Conservation (phyloP, 768 basidiomycete genomes). For the Pleurotus eryngii region DNA sequence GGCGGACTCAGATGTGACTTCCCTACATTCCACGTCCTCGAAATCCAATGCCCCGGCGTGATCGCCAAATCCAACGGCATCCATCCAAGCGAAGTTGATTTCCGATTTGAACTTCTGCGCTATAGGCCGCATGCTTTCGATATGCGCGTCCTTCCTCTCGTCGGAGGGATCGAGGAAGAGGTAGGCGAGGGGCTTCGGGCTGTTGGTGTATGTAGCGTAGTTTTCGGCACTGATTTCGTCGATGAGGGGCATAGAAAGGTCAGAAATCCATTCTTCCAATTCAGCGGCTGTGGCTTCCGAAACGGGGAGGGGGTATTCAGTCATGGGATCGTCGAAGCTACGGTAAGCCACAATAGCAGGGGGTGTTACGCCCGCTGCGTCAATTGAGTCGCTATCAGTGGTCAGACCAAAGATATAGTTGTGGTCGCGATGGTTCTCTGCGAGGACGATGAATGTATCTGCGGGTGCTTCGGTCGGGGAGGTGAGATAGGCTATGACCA, state of each 20-base stretch:
- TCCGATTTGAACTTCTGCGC: constrained; percentile 81
- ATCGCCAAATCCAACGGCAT: constrained; percentile 90
- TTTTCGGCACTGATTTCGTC: constrained; percentile 95
- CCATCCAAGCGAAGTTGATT: constrained; percentile 98
- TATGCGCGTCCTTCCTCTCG: constrained; percentile 57
- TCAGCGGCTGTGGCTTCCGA: constrained; percentile 54
- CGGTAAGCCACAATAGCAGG: constrained; percentile 93
- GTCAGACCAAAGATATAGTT: constrained; percentile 84
- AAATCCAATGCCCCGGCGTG: constrained; percentile 96
- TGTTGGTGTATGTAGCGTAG: constrained; percentile 79
- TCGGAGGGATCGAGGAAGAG: constrained; percentile 84
- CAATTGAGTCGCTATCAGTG: constrained; percentile 66
- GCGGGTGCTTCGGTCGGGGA: constrained; percentile 67
- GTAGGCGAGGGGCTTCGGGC: constrained; percentile 87
- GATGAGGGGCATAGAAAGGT: constrained; percentile 82
- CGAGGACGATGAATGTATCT: constrained; percentile 72
- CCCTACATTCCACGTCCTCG: constrained; percentile 69
- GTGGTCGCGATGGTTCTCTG: constrained; percentile 85
- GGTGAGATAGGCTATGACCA: constrained; percentile 80
- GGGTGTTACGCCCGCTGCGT: constrained; percentile 68
- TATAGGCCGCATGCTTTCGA: constrained; percentile 68
- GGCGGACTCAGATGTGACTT: constrained; percentile 54
- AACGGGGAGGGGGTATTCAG: constrained; percentile 63
- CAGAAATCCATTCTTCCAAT: constrained; percentile 74
- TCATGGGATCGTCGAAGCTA: constrained; percentile 79